phyloP scores from a whole-genome alignment of 2,329 filamentous ascomycete species.

The Phoma sp. region DNA sequence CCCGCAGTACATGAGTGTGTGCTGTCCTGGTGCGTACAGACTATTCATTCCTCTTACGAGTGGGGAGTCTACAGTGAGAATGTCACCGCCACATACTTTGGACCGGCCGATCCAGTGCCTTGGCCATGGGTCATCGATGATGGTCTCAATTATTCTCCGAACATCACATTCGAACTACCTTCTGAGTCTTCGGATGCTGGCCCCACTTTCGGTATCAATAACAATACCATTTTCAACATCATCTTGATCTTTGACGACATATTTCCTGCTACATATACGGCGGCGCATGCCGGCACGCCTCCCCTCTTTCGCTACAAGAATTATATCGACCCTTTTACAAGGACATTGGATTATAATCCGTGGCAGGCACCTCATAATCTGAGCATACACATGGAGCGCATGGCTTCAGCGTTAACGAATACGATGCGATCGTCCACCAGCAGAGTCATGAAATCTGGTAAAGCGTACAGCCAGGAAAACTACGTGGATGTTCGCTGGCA shows the following conservation, averaged over 20 bases:
- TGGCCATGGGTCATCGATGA: slow-evolving; percentile 20
- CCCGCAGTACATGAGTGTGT: slow-evolving; percentile 31
- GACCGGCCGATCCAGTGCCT: slow-evolving; percentile 10
- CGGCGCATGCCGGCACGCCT: neutral
- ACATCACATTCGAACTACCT: no score
- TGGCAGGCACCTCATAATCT: slow-evolving; percentile 31
- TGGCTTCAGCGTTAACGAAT: slow-evolving; percentile 30
- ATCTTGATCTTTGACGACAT: slow-evolving; percentile 24
- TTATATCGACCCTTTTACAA: neutral
- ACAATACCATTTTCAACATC: neutral
- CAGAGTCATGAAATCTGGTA: slow-evolving; percentile 5
- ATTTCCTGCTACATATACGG: slow-evolving; percentile 28
- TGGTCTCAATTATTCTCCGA: neutral
- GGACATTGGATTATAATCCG: slow-evolving; percentile 17
- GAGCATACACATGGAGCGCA: slow-evolving; percentile 24
- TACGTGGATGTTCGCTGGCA: slow-evolving; percentile 30
- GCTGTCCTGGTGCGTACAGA: slow-evolving; percentile 37
- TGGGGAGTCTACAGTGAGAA: slow-evolving; percentile 28
- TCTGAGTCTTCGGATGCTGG: no score
- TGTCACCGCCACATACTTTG: neutral
- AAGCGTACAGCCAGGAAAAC: slow-evolving; percentile 20
- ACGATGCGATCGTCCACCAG: slow-evolving; percentile 18
- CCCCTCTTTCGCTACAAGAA: slow-evolving; percentile 6
- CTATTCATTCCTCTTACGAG: slow-evolving; percentile 29
- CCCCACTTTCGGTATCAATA: neutral